Evolutionary conservation across 352 stramenopile species (phyloP).

Genomic region (Phytophthora pisi): DNA sequence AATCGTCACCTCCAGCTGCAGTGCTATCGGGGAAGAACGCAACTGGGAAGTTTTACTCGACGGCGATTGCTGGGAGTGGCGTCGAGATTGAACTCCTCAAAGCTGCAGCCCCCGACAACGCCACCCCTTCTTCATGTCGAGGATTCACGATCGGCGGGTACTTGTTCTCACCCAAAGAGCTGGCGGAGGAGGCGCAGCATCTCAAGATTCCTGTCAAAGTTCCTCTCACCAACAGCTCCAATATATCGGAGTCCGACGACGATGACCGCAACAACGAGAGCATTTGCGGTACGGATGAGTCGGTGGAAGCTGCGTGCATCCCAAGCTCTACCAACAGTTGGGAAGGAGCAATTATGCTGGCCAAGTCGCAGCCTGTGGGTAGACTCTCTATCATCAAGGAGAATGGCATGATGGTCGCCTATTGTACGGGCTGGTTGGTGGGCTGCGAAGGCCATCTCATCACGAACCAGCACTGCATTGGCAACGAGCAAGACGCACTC

Average conservation of each 20-base stretch:
- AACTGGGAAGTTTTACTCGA: slow-evolving; percentile 59
- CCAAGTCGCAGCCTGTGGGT: slow-evolving; percentile 52
- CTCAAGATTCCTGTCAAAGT: slow-evolving; percentile 32
- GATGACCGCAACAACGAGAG: slow-evolving; percentile 53
- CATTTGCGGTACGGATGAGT: slow-evolving; percentile 72
- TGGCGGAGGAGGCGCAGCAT: slow-evolving; percentile 31
- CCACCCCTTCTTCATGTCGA: slow-evolving; percentile 31
- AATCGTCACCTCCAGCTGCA: slow-evolving; percentile 13
- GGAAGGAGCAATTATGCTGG: slow-evolving; percentile 44
- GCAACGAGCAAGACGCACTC: slow-evolving; percentile 58
- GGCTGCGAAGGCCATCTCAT: slow-evolving; percentile 80
- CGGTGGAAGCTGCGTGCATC: slow-evolving; percentile 68
- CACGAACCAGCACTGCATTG: slow-evolving; percentile 84
- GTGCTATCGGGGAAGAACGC: slow-evolving; percentile 56
- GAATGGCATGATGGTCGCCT: slow-evolving; percentile 62
- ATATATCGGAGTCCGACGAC: slow-evolving; percentile 14
- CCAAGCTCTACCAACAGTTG: slow-evolving; percentile 33
- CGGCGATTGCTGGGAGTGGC: slow-evolving; percentile 47
- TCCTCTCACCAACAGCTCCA: slow-evolving; percentile 15
- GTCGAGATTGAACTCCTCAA: slow-evolving; percentile 58
- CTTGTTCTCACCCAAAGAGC: slow-evolving; percentile 47
- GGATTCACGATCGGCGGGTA: slow-evolving; percentile 61
- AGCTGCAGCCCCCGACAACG: slow-evolving; percentile 2
- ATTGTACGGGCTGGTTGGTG: slow-evolving; percentile 74
- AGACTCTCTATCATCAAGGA: slow-evolving; percentile 72